Conservation (phyloP, 768 basidiomycete genomes). For the Lentinus tigrinus region DNA sequence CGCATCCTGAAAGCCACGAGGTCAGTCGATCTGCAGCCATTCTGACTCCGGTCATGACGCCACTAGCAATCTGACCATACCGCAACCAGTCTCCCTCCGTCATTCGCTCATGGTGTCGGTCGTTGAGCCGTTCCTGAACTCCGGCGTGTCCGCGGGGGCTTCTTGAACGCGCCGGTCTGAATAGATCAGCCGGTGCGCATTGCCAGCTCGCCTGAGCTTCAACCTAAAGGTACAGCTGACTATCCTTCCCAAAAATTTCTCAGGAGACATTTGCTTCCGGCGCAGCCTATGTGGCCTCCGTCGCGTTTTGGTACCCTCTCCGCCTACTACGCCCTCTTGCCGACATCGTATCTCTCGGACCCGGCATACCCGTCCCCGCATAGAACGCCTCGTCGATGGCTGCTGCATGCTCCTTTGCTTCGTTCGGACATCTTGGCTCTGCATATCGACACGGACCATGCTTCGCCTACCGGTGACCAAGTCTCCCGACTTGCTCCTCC, state of each 20-base stretch:
- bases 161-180: background rate
- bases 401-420: background rate
- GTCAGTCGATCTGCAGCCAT: background rate
- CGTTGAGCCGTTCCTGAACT: background rate
- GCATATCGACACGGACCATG: no score
- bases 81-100: background rate
- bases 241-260: slow-evolving; percentile 5
- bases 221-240: slow-evolving; percentile 19
- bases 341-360: background rate
- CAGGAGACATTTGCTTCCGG: slow-evolving; percentile 9
- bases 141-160: background rate
- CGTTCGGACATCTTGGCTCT: background rate
- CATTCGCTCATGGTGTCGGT: background rate
- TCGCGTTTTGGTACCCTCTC: background rate
- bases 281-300: background rate
- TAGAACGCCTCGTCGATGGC: background rate
- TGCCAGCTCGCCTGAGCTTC: slow-evolving; percentile 13
- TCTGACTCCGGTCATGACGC: background rate
- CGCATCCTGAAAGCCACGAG: slow-evolving; percentile 6
- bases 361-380: background rate
- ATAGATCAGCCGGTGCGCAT: background rate
- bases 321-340: background rate
- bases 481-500: no score
- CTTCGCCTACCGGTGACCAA: no score
- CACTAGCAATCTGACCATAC: background rate